phyloP scores from a whole-genome alignment of 192 early-diverging fungal species.

The Backusella tuberculispora region DNA sequence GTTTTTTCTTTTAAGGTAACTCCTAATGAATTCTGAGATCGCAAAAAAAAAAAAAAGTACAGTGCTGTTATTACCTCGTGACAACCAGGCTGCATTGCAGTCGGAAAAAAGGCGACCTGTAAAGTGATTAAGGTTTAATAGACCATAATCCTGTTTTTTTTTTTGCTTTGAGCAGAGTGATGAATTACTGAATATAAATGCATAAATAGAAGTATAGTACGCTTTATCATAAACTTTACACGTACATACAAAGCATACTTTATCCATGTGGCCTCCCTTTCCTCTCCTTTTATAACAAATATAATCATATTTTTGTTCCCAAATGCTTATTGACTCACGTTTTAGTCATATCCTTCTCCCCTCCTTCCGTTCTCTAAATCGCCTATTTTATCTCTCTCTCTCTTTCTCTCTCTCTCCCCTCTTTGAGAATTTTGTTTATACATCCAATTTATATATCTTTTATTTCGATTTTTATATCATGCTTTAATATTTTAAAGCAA shows the following conservation, averaged over 20 bases:
- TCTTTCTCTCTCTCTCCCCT: too few species aligned
- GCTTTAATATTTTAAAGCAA: not conserved
- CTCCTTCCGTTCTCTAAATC: not conserved
- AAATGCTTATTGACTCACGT: not conserved
- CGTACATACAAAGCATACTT: not conserved
- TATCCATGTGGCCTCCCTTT: slow-evolving; percentile 14
- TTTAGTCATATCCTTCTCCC: not conserved
- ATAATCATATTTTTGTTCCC: not conserved
- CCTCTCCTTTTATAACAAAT: not conserved
- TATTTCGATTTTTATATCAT: not conserved
- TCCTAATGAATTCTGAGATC: slow-evolving; percentile 10
- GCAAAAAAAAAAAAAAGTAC: too few species aligned
- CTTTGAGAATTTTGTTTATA: too few species aligned
- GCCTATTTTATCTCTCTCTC: not conserved
- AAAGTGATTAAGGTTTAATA: slow-evolving; percentile 2
- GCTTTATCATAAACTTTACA: not conserved
- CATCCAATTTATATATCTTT: too few species aligned
- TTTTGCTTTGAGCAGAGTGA: not conserved
- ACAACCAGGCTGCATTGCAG: not conserved
- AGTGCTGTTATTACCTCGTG: too few species aligned
- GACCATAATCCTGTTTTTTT: not conserved
- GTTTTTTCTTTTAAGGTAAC: not conserved
- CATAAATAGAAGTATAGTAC: not conserved
- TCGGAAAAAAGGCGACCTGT: not conserved
- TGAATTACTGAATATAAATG: not conserved